Evolutionary conservation across 1,284 basidiomycete genomes (phyloP), one percentile per base, ranked within the genome.

Genomic region (Rhodotorula glutinis): DNA sequence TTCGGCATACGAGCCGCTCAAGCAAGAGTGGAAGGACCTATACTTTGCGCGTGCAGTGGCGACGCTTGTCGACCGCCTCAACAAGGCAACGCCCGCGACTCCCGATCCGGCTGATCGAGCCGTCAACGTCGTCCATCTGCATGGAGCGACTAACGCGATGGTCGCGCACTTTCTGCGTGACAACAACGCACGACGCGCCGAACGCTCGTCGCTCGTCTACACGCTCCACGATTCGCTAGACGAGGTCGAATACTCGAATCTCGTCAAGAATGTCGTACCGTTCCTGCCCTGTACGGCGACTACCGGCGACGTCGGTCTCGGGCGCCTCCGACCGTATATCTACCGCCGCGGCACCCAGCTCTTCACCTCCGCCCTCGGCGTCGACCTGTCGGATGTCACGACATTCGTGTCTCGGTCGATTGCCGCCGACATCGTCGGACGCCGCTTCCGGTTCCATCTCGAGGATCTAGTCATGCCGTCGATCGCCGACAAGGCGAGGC

Each of bases 101-200:
- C 33, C 13, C 11, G 23, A 23, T 1, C 19, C 23, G 33, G 4
- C 25, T 14, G 23, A 2, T 9, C 33, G 33, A 7, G 30, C 13
- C 17, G 49, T 70, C 53, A 66, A 70, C 40, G 62, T 70, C 17
- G 65, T 68, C 4, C 69, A 70, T 23, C 57, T 70, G 40, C 69
- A 70, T 52, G 69, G 69, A 11, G 69, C 69, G 57, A 70, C 69
- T 29, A 70, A 70, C 57, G 69, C 69, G 44, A 62, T 70, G 55
- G 66, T 68, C 11, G 66, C 55, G 29, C 59, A 68, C 44, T 70
- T 56, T 21, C 33, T 70, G 11, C 58, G 66, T 10, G 30, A 62
- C 27, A 19, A 30, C 11, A 47, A 62, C 25, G 19, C 69, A 52
- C 46, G 23, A 47, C 11, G 19, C 10, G 10, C 46, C 4, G 2